A percentile compares a stretch with the other conserved stretches of the same genome.
These are phyloP conservation scores for Magnaporthales sp. DNA, from an alignment of 2,329 filamentous ascomycete species.

Conservation along the genomic window DNA sequence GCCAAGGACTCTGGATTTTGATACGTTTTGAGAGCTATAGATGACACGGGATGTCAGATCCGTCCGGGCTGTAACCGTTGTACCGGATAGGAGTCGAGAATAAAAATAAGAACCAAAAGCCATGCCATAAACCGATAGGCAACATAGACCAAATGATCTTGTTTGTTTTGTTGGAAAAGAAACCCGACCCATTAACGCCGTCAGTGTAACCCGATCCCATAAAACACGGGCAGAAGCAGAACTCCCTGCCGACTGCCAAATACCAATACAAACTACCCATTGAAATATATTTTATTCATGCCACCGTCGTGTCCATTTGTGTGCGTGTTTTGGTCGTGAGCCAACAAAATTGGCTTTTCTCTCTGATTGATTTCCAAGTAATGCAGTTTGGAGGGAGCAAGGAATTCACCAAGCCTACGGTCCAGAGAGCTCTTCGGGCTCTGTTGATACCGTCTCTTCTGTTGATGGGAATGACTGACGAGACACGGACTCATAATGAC, in stretches of 20 bases:
- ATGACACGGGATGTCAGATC: neutral
- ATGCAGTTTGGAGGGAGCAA: neutral
- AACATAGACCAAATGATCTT: neutral
- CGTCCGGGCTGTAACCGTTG: neutral
- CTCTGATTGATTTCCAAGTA: neutral
- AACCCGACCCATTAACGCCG: constrained; percentile 2
- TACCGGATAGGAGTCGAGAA: neutral
- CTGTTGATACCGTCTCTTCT: neutral
- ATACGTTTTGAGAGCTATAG: neutral
- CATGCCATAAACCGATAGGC: neutral
- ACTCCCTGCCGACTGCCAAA: neutral
- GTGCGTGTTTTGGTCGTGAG: neutral
- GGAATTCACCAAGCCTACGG: no score
- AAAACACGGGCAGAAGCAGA: neutral
- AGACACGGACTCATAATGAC: neutral
- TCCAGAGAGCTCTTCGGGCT: neutral
- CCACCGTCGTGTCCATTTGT: neutral
- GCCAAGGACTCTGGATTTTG: neutral
- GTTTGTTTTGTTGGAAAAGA: neutral
- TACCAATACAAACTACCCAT: constrained; percentile 3
- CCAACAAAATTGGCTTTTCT: neutral
- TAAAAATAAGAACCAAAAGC: neutral
- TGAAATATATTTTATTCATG: neutral
- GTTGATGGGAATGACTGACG: neutral
- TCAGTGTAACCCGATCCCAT: constrained; percentile 2